A percentile compares a stretch with the other conserved stretches of the same genome.
phyloP scores from a whole-genome alignment of 2,329 filamentous ascomycete species.

The Aspergillus floridensis region DNA sequence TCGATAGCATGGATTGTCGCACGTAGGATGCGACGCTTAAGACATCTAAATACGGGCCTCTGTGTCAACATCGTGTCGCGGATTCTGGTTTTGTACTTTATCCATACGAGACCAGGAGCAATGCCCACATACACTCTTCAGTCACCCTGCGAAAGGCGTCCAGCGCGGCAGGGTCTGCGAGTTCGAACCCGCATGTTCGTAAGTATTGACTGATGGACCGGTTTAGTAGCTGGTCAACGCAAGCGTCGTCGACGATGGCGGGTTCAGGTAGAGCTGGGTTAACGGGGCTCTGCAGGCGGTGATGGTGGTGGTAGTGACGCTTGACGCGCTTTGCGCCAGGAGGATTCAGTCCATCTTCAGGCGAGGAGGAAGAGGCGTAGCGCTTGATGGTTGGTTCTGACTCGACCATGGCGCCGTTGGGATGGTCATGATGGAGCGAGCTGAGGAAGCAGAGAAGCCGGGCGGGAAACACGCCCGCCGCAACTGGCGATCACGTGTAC shows the following conservation, averaged over 20 bases:
- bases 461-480: slow-evolving; percentile 16
- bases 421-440: slow-evolving; percentile 9
- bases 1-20: slow-evolving; percentile 57
- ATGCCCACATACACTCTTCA: slow-evolving; percentile 56
- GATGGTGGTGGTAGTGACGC: slow-evolving; percentile 43
- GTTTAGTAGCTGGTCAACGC: slow-evolving; percentile 54
- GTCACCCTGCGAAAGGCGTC: slow-evolving; percentile 55
- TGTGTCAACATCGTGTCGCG: background rate
- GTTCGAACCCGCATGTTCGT: slow-evolving; percentile 54
- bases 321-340: slow-evolving; percentile 34
- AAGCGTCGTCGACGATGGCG: slow-evolving; percentile 50
- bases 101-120: background rate
- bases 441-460: slow-evolving; percentile 11
- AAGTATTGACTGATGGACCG: slow-evolving; percentile 55
- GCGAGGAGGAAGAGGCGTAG: slow-evolving; percentile 23
- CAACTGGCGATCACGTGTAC: slow-evolving; percentile 25
- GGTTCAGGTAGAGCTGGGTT: slow-evolving; percentile 35
- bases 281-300: slow-evolving; percentile 39
- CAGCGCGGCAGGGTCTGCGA: slow-evolving; percentile 55
- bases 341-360: slow-evolving; percentile 16
- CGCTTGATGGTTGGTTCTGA: slow-evolving; percentile 34
- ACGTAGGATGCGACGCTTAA: slow-evolving; percentile 54
- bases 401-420: slow-evolving; percentile 30
- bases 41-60: slow-evolving; percentile 48
- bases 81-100: background rate